phyloP scores from a whole-genome alignment of 148 eudicot species.

The Cornus controversa region DNA sequence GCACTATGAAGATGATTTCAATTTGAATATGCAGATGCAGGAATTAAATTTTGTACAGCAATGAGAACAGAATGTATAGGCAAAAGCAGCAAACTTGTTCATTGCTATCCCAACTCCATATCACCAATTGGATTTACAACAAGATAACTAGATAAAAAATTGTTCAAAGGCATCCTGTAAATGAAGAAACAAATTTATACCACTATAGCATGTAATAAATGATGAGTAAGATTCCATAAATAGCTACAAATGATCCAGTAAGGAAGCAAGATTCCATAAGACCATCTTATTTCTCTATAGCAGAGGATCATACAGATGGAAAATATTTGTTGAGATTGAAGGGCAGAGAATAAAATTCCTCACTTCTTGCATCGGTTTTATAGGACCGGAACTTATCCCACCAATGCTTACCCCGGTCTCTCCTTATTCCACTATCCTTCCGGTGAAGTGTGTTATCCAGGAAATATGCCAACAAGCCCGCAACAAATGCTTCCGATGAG shows the following conservation, averaged over 20 bases:
- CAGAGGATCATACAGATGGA: slow-evolving; percentile 62
- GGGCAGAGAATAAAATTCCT: slow-evolving; percentile 91
- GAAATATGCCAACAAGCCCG: slow-evolving; percentile 79
- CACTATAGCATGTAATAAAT: slow-evolving; percentile 12
- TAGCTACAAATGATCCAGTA: not conserved
- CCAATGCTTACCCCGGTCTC: slow-evolving; percentile 93
- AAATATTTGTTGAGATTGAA: slow-evolving; percentile 89
- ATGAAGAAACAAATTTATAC: slow-evolving; percentile 27
- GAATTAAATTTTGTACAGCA: slow-evolving; percentile 6
- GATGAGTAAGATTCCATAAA: not conserved
- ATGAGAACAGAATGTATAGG: not conserved
- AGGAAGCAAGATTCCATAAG: not conserved
- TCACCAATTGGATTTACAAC: slow-evolving; percentile 38
- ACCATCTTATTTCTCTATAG: not conserved
- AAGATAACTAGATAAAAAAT: slow-evolving; percentile 23
- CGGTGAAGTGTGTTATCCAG: slow-evolving; percentile 82
- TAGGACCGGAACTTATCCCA: slow-evolving; percentile 89
- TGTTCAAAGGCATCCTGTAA: slow-evolving; percentile 33
- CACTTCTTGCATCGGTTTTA: slow-evolving; percentile 75
- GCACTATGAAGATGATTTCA: not conserved
- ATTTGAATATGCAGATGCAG: not conserved
- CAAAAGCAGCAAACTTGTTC: slow-evolving; percentile 10
- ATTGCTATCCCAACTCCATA: slow-evolving; percentile 22
- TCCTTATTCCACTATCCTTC: slow-evolving; percentile 48
- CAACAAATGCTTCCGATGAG: slow-evolving; percentile 93